These are phyloP conservation scores for Ogataea naganishii DNA, from an alignment of 805 yeast genomes.

Conservation along the genomic window DNA sequence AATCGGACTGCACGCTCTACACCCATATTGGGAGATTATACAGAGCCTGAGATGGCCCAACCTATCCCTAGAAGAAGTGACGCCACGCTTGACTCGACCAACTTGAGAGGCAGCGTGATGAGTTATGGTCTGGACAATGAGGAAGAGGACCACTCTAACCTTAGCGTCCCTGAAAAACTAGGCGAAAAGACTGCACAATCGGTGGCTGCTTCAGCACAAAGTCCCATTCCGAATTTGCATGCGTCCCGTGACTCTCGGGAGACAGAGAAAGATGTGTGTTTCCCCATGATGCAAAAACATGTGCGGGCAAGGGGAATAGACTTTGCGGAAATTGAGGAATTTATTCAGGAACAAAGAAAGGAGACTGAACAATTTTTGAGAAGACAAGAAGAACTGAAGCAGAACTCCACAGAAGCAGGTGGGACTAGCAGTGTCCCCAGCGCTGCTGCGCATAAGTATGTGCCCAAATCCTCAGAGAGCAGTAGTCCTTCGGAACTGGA, in stretches of 20 bases:
- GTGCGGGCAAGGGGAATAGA: conserved; percentile 81
- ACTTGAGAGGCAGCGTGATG: conserved; percentile 6
- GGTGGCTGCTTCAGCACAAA: conserved; percentile 3
- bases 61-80: background rate
- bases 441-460: conserved; percentile 43
- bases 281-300: conserved; percentile 70
- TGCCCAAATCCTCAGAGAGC: conserved; percentile 27
- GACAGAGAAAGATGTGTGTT: conserved; percentile 86
- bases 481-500: background rate
- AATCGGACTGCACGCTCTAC: background rate
- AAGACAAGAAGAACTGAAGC: conserved; percentile 4
- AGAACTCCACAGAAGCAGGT: conserved; percentile 5
- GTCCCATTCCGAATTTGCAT: conserved; percentile 7
- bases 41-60: background rate
- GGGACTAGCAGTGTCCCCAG: conserved; percentile 24
- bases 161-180: conserved; percentile 1
- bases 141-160: conserved; percentile 1
- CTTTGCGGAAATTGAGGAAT: conserved; percentile 73
- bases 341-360: conserved; percentile 42
- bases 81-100: conserved; percentile 3
- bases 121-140: conserved; percentile 6
- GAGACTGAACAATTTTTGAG: conserved; percentile 22
- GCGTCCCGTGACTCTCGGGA: conserved; percentile 47
- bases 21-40: background rate
- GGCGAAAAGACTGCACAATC: conserved; percentile 2